Percentiles rank a stretch among this genome's conserved stretches.
Conservation (phyloP, 2,329 filamentous ascomycete species). For the Myotisia sp. region DNA sequence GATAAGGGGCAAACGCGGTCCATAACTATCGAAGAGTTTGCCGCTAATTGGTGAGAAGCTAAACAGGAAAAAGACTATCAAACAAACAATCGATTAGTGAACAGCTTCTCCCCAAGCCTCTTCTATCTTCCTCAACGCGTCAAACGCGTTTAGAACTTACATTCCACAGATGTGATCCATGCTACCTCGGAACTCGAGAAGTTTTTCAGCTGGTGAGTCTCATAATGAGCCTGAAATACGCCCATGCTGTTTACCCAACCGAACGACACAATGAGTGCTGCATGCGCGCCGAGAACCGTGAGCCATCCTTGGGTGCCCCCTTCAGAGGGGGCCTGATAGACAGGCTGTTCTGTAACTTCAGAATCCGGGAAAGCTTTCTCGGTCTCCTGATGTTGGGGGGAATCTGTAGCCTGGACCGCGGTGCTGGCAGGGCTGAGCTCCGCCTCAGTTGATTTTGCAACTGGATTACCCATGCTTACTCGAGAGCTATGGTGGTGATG, state of each 20-base stretch:
- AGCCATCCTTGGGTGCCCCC: slow-evolving; percentile 18
- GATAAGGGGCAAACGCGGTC: slow-evolving; percentile 41
- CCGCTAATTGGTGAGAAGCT: slow-evolving; percentile 45
- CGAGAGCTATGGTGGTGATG: too few species aligned
- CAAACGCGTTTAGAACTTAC: slow-evolving; percentile 1
- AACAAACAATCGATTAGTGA: slow-evolving; percentile 41
- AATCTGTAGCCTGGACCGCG: too few species aligned
- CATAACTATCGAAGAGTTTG: slow-evolving; percentile 47
- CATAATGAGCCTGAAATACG: slow-evolving; percentile 46
- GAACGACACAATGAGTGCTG: slow-evolving; percentile 37
- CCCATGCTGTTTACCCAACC: slow-evolving; percentile 40
- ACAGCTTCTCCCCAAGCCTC: slow-evolving; percentile 15
- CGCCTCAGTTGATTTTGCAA: too few species aligned
- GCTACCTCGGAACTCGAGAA: slow-evolving; percentile 43
- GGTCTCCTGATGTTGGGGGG: too few species aligned
- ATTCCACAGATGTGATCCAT: slow-evolving; percentile 40
- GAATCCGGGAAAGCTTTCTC: too few species aligned
- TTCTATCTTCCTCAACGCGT: background rate
- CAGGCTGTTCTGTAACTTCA: background rate
- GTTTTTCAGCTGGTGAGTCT: slow-evolving; percentile 33
- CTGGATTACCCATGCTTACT: too few species aligned
- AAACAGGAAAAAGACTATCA: slow-evolving; percentile 5
- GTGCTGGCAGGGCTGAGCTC: too few species aligned
- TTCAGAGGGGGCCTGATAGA: background rate
- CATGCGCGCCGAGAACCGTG: slow-evolving; percentile 37